Conservation (phyloP, 345 rosid genomes). For the Xanthoceras sorbifolium region DNA sequence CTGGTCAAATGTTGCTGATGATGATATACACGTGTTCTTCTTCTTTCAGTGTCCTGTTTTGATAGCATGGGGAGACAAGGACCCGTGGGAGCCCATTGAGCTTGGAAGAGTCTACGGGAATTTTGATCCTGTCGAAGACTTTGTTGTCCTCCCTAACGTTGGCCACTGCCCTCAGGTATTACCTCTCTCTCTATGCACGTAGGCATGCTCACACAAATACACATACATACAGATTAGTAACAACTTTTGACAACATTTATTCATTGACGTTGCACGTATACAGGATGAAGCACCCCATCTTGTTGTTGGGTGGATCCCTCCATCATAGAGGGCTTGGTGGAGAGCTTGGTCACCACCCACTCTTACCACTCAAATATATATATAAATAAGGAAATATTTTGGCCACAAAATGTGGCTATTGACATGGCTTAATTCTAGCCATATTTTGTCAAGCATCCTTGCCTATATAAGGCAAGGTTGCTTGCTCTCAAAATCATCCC, state of each 20-base stretch:
- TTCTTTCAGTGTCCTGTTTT: constrained; percentile 73
- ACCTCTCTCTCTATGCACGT: constrained; percentile 17
- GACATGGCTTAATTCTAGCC: too few relatives aligned
- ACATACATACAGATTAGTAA: not conserved
- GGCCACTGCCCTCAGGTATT: constrained; percentile 96
- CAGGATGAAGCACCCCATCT: constrained; percentile 89
- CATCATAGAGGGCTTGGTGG: too few relatives aligned
- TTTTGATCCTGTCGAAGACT: constrained; percentile 73
- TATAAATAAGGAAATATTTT: too few relatives aligned
- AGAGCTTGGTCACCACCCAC: too few relatives aligned
- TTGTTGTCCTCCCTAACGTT: constrained; percentile 65
- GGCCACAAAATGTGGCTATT: too few relatives aligned
- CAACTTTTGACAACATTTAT: not conserved
- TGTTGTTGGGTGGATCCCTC: too few relatives aligned
- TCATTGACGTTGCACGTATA: constrained; percentile 35
- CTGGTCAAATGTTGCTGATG: not conserved
- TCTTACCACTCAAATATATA: too few relatives aligned
- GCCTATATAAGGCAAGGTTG: too few relatives aligned
- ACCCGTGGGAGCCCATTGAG: constrained; percentile 90
- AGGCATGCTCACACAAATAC: not conserved
- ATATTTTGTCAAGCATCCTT: too few relatives aligned
- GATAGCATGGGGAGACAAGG: constrained; percentile 96
- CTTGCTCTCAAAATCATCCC: too few relatives aligned
- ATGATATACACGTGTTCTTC: not conserved
- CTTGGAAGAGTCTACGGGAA: constrained; percentile 66